Conservation (phyloP, 257 asterid genomes). For the Plantago major region DNA sequence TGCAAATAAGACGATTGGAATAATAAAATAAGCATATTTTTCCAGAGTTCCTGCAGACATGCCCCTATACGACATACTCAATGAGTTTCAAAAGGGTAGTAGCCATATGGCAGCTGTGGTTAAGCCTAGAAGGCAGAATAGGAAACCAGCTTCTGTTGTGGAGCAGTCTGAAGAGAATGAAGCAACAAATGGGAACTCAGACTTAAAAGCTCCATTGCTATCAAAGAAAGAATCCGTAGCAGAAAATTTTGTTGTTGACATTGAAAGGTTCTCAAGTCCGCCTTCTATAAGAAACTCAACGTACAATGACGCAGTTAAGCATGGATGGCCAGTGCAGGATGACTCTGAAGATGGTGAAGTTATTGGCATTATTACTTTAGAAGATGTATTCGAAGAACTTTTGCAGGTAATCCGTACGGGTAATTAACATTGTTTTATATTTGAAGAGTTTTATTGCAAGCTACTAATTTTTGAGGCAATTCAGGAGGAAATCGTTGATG, state of each 20-base stretch:
- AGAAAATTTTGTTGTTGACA: slow-evolving; percentile 51
- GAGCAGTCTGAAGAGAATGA: slow-evolving; percentile 44
- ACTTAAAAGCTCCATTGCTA: slow-evolving; percentile 44
- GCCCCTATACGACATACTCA: slow-evolving; percentile 88
- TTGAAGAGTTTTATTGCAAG: not conserved
- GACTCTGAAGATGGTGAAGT: slow-evolving; percentile 78
- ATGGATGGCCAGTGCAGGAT: slow-evolving; percentile 31
- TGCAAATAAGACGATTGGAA: slow-evolving; percentile 2
- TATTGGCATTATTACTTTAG: slow-evolving; percentile 84
- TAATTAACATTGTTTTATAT: slow-evolving; percentile 3
- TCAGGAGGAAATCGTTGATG: slow-evolving; percentile 95
- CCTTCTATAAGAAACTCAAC: slow-evolving; percentile 16
- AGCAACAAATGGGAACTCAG: slow-evolving; percentile 7
- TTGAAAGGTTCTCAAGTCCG: slow-evolving; percentile 37
- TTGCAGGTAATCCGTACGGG: slow-evolving; percentile 52
- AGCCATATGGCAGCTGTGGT: slow-evolving; percentile 97
- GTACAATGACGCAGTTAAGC: slow-evolving; percentile 22
- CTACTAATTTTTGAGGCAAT: slow-evolving; percentile 12
- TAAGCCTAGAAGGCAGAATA: slow-evolving; percentile 39
- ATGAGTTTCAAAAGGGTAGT: slow-evolving; percentile 83
- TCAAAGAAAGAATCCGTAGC: slow-evolving; percentile 34
- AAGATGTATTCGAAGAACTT: slow-evolving; percentile 95
- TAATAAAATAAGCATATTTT: slow-evolving; percentile 11
- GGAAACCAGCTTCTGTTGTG: slow-evolving; percentile 36
- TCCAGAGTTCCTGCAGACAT: slow-evolving; percentile 85